These are phyloP conservation scores for Vitis labrusca DNA, from an alignment of 164 flowering plant genomes.

Conservation along the genomic window DNA sequence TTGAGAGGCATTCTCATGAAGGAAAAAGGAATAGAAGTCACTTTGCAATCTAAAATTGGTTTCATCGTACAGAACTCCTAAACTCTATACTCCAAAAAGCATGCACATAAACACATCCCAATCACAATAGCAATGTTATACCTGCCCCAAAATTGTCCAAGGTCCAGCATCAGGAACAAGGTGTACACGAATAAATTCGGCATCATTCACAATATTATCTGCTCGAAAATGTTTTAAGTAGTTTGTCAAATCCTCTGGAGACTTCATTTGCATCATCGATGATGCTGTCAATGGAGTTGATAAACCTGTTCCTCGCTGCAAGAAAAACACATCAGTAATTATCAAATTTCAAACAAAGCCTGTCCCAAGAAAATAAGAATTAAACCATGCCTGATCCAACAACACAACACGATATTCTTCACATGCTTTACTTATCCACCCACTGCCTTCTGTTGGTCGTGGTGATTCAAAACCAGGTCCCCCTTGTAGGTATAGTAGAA, in stretches of 20 bases:
- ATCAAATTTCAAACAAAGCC: neutral
- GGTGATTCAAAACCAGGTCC: conserved; percentile 95
- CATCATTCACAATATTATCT: conserved; percentile 95
- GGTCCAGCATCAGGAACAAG: conserved; percentile 78
- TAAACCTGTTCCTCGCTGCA: conserved; percentile 96
- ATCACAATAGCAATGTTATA: conserved; percentile 14
- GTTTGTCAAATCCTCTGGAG: conserved; percentile 58
- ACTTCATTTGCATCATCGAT: conserved; percentile 73
- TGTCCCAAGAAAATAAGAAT: neutral
- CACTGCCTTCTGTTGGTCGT: conserved; percentile 87
- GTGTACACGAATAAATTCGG: conserved; percentile 82
- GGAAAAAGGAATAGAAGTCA: neutral
- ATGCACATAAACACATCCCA: neutral
- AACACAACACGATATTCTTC: conserved; percentile 78
- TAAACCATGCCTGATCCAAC: conserved; percentile 80
- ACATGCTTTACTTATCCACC: conserved; percentile 91
- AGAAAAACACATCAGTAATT: conserved; percentile 4
- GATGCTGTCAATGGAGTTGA: conserved; percentile 86
- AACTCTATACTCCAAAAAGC: too few species aligned
- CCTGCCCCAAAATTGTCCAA: conserved; percentile 96
- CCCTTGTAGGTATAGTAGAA: conserved; percentile 81
- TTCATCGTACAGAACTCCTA: too few species aligned
- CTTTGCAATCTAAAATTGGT: too few species aligned
- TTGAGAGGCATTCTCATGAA: neutral
- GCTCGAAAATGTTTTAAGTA: conserved; percentile 89